Percentiles rank a stretch among this genome's conserved stretches.
Conservation (phyloP, 805 yeast species). For the Zygosaccharomyces siamensis region DNA sequence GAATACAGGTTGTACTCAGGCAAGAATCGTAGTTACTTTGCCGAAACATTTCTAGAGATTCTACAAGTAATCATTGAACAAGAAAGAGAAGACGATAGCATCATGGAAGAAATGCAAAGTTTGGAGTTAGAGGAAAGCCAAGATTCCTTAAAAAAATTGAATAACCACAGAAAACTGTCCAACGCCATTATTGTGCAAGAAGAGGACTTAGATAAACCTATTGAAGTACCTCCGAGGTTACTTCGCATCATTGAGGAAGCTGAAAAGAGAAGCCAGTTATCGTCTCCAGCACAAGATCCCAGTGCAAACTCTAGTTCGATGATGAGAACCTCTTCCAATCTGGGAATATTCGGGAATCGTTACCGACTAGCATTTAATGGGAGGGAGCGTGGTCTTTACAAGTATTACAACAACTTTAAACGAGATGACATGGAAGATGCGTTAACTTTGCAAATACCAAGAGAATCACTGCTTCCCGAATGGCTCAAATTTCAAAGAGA, state of each 20-base stretch:
- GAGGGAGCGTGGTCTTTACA: constrained; percentile 30
- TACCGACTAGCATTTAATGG: constrained; percentile 33
- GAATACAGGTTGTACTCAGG: constrained; percentile 80
- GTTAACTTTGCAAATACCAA: constrained; percentile 47
- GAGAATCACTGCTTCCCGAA: constrained; percentile 57
- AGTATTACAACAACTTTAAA: constrained; percentile 41
- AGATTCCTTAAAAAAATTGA: not conserved
- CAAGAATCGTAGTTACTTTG: constrained; percentile 66
- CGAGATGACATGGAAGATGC: constrained; percentile 33
- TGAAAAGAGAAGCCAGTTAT: constrained; percentile 15
- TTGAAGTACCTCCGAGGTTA: constrained; percentile 28
- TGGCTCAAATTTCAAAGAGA: constrained; percentile 70
- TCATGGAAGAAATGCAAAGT: constrained; percentile 9
- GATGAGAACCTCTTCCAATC: constrained; percentile 21
- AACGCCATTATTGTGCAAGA: constrained; percentile 24
- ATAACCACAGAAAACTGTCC: constrained; percentile 14
- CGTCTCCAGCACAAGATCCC: constrained; percentile 3
- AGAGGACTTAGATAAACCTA: constrained; percentile 26
- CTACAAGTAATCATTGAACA: constrained; percentile 42
- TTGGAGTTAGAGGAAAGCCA: not conserved
- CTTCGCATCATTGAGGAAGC: constrained; percentile 25
- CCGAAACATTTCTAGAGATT: constrained; percentile 78
- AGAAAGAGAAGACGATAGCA: constrained; percentile 18
- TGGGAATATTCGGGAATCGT: constrained; percentile 34
- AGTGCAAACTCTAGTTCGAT: constrained; percentile 9